phyloP scores from a whole-genome alignment of 2,329 filamentous ascomycete species.

The Zymoseptoria brevis region DNA sequence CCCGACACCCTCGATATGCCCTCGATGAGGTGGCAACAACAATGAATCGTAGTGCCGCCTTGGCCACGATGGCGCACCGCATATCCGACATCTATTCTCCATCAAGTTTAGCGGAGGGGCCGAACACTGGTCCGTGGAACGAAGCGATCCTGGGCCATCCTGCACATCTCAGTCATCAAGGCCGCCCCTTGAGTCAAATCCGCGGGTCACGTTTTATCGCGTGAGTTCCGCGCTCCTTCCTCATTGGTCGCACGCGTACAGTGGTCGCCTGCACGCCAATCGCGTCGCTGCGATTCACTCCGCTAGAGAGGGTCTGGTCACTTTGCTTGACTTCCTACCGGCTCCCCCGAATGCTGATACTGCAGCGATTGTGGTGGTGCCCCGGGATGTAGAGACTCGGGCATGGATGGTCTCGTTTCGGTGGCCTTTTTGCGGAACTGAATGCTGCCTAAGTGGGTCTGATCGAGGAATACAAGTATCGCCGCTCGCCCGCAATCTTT shows the following conservation, averaged over 20 bases:
- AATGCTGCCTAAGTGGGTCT: slow-evolving; percentile 15
- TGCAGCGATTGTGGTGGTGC: slow-evolving; percentile 13
- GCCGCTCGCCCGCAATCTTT: slow-evolving; percentile 13
- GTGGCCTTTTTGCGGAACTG: slow-evolving; percentile 5
- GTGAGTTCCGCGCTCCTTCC: slow-evolving; percentile 12
- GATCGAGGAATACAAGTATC: slow-evolving; percentile 18
- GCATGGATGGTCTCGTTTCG: slow-evolving; percentile 8
- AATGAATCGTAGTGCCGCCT: background rate
- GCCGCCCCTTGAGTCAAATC: slow-evolving; percentile 14
- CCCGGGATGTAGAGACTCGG: slow-evolving; percentile 5
- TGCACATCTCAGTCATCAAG: slow-evolving; percentile 9
- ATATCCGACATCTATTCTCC: background rate
- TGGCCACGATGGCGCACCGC: background rate
- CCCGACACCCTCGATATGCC: background rate
- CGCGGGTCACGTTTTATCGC: slow-evolving; percentile 12
- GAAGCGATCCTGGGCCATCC: slow-evolving; percentile 3
- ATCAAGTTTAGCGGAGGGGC: slow-evolving; percentile 9
- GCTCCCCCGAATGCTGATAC: slow-evolving; percentile 15
- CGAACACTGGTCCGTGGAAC: slow-evolving; percentile 13
- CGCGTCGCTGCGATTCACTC: slow-evolving; percentile 10
- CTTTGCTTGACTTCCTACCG: slow-evolving; percentile 9
- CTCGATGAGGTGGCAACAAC: background rate
- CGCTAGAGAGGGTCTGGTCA: slow-evolving; percentile 8
- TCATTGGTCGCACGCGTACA: slow-evolving; percentile 5
- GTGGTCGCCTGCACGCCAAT: slow-evolving; percentile 15